These are phyloP conservation scores for Wilcoxina mikolae DNA, from an alignment of 495 filamentous ascomycete genomes.

Conservation along the genomic window DNA sequence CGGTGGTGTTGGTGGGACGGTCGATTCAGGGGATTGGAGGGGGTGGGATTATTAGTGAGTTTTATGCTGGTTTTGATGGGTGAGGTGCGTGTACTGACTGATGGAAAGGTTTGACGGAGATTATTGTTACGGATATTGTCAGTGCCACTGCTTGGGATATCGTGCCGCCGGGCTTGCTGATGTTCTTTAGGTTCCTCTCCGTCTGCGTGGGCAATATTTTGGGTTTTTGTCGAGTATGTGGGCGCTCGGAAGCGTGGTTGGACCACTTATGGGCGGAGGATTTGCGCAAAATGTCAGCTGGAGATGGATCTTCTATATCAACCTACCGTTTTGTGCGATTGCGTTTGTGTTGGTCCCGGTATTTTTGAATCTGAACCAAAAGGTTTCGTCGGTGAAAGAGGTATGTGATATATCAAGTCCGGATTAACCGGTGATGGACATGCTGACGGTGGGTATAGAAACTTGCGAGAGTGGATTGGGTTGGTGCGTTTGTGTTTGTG, in stretches of 20 bases:
- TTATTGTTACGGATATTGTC: slow-evolving; percentile 50
- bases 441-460: slow-evolving; percentile 30
- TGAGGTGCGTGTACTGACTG: slow-evolving; percentile 55
- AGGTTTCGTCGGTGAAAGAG: slow-evolving; percentile 5
- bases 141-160: too few species aligned
- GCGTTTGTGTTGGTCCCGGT: slow-evolving; percentile 31
- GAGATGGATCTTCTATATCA: slow-evolving; percentile 40
- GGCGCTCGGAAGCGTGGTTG: slow-evolving; percentile 50
- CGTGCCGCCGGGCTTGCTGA: background rate
- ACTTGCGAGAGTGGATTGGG: slow-evolving; percentile 43
- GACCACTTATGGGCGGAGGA: slow-evolving; percentile 53
- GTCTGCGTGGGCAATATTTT: slow-evolving; percentile 36
- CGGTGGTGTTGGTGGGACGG: slow-evolving; percentile 47
- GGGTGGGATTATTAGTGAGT: slow-evolving; percentile 40
- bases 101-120: slow-evolving; percentile 47
- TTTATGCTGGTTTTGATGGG: slow-evolving; percentile 33
- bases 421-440: too few species aligned
- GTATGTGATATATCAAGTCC: too few species aligned
- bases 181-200: slow-evolving; percentile 31
- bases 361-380: slow-evolving; percentile 31
- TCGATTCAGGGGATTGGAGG: slow-evolving; percentile 58
- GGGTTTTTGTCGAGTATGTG: slow-evolving; percentile 38
- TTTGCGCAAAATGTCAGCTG: slow-evolving; percentile 51
- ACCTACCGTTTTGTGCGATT: slow-evolving; percentile 33
- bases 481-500: slow-evolving; percentile 44